Base-by-base conservation (phyloP, 2,329 filamentous ascomycete species). In the Akanthomyces uredinophilus region DNA sequence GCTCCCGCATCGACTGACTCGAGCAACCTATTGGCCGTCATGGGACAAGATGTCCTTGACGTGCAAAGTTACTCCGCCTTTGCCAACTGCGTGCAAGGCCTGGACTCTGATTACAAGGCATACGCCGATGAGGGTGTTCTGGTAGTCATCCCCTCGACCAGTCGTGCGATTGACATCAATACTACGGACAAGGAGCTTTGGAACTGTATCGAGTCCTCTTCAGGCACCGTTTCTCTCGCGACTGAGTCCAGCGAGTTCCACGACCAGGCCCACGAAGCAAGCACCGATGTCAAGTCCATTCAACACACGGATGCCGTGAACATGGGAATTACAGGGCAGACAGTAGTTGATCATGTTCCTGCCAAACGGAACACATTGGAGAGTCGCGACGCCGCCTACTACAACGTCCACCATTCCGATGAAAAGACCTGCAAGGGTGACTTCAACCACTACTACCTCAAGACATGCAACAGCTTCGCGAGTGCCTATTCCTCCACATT, bases 241-340 rank as follows among this genome's bases (percentile, higher is more conserved):
- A 27, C 24, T 49, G 56, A 59, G 20, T 59, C 56, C 18, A 59
- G 44, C 44, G 56, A 59, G 2, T 59, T 59, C 56, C 32, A 50
- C 35, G 56, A 59, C 14, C 29, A 11, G 37, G 32, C 56, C 20
- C 56, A 59, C 14, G 56, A 50, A 18, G 44, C 43, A 32, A 59
- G 43, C 20, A 29, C 29, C n/a, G 20, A 50, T 8, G 20, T 39
- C 56, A 49, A 20, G 56, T 18, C 44, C n/a, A 59, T 59, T 13
- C 56, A 29, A 20, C 46, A 59, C 32, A 20, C 43, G 14, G 20
- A 49, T 35, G 56, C 56, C 18, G 44, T 59, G 44, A 35, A 32
- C 13, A 59, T 59, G 44, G 56, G 56, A 22, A 14, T 59, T 35
- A 49, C n/a, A 1, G 56, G 56, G 32, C 56, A 59, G 44, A 59